Evolutionary conservation across 2,329 filamentous ascomycete genomes (phyloP), one percentile per base, ranked within the genome.

Genomic region (Berkeleyomyces basicola): DNA sequence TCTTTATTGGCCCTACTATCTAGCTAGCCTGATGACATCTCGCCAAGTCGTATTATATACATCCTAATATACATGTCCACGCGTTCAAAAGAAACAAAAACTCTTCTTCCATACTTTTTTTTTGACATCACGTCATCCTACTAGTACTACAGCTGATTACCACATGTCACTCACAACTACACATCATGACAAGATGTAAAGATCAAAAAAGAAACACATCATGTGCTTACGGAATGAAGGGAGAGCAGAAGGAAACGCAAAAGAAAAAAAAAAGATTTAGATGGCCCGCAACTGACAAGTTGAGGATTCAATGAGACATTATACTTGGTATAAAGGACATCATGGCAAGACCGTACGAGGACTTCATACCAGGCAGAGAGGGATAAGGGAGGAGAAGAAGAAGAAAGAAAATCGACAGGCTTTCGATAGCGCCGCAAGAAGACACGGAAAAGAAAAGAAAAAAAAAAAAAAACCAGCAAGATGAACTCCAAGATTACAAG

Each of bases 281-380:
- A 23, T 23, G 23, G 23, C 51, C 51, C 36, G 7, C 51, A 55
- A 55, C 51, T 55, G 14, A 55, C n/a, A 36, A 55, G 51, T 39
- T 55, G 51, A 39, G 51, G 51, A 16, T 55, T 23, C 51, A 55
- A 55, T 55, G 51, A 55, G 33, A 55, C 51, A 55, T 55, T 55
- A 55, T 10, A 55, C 51, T 55, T 39, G 51, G 51, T 55, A 55
- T 55, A 55, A 16, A 55, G 51, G 51, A 55, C 51, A 39, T 55
- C 51, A 55, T 55, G 37, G 16, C 51, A 23, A 55, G 36, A 55
- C 11, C 11, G 51, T 31, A 55, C 33, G 51, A 55, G 37, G 51
- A 55, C 51, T 36, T 37, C 51, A 55, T 55, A 55, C 39, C 39
- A 58, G 57, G 57, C 23, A 23, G 33, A 39, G 51, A 10, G 7